Conservation (phyloP, 306 rosid species). For the Sicyos edulis region DNA sequence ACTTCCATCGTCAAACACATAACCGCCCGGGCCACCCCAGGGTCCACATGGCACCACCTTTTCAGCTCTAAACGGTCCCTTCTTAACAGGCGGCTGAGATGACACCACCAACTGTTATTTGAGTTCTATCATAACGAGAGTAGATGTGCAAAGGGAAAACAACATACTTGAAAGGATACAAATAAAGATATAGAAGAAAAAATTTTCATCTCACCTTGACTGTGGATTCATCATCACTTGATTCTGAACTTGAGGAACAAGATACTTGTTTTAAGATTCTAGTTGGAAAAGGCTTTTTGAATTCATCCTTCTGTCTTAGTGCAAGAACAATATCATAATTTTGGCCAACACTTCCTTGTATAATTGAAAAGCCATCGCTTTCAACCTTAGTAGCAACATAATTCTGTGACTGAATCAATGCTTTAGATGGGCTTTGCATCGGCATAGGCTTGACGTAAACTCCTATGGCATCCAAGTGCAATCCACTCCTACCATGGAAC, state of each 20-base stretch:
- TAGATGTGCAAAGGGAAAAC: neutral
- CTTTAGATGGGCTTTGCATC: conserved; percentile 33
- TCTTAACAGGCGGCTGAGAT: conserved; percentile 28
- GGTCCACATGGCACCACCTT: conserved; percentile 64
- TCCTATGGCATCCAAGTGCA: conserved; percentile 81
- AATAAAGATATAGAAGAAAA: neutral
- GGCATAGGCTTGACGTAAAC: conserved; percentile 49
- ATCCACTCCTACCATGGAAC: conserved; percentile 67
- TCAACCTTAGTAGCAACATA: conserved; percentile 29
- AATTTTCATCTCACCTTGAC: conserved; percentile 33
- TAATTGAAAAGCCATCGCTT: conserved; percentile 47
- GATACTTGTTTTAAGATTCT: conserved; percentile 29
- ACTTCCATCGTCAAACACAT: conserved; percentile 61
- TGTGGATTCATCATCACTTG: conserved; percentile 30
- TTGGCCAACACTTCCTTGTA: conserved; percentile 63
- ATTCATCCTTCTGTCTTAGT: conserved; percentile 55
- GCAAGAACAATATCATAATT: conserved; percentile 71
- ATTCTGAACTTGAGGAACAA: conserved; percentile 28
- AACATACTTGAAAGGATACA: no score
- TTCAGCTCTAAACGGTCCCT: conserved; percentile 41
- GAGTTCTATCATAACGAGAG: neutral
- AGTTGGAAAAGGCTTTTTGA: conserved; percentile 32
- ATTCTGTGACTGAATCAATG: conserved; percentile 34
- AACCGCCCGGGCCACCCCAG: conserved; percentile 76
- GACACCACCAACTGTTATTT: neutral